Conservation (phyloP, 179 eudicot species). For the Gypsophila paniculata region DNA sequence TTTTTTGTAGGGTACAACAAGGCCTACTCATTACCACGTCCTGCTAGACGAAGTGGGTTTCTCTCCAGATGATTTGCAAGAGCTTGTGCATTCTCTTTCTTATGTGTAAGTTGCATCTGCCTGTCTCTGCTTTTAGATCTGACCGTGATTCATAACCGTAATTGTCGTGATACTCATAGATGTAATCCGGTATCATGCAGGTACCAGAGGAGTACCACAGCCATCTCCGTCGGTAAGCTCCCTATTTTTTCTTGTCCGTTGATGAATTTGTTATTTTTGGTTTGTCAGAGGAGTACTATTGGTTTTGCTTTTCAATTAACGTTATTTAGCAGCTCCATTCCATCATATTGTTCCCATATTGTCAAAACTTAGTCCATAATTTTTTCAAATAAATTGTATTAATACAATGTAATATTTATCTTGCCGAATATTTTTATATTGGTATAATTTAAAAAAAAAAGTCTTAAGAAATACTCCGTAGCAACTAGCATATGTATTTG, state of each 20-base stretch:
- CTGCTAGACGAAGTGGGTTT: constrained; percentile 37
- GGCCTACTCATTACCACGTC: constrained; percentile 43
- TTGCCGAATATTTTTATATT: too few species aligned
- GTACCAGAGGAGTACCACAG: constrained; percentile 64
- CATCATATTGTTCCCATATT: too few species aligned
- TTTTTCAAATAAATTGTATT: too few species aligned
- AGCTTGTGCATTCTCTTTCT: constrained; percentile 34
- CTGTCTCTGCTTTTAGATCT: not conserved
- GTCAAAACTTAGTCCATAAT: too few species aligned
- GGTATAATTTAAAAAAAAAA: too few species aligned
- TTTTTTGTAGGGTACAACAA: constrained; percentile 31
- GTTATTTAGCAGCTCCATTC: too few species aligned
- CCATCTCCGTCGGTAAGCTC: constrained; percentile 51
- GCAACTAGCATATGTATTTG: too few species aligned
- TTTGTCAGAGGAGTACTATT: not conserved
- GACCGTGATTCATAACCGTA: not conserved
- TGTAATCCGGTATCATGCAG: constrained; percentile 25
- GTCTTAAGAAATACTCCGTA: too few species aligned
- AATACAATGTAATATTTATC: too few species aligned
- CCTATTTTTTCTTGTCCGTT: not conserved
- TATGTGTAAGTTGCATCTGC: constrained; percentile 32
- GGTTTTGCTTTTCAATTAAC: not conserved
- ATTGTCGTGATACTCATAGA: not conserved
- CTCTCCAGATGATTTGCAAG: constrained; percentile 37
- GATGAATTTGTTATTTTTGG: not conserved